Percentiles rank a stretch among this genome's conserved stretches.
These are phyloP conservation scores for Noccaea caerulescens DNA, from an alignment of 345 rosid species.

Conservation along the genomic window DNA sequence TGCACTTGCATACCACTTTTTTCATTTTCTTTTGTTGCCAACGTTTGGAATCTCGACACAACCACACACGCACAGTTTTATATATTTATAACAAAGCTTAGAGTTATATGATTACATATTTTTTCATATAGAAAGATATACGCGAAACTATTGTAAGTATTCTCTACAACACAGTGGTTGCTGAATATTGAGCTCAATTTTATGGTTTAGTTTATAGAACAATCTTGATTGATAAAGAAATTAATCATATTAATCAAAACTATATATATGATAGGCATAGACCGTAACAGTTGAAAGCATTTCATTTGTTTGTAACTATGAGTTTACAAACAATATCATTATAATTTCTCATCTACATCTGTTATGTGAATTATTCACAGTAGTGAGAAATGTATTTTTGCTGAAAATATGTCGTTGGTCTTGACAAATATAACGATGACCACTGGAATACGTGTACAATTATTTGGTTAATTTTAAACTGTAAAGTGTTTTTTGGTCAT, in stretches of 20 bases:
- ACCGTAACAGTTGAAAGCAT: not conserved
- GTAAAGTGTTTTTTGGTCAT: too few species aligned
- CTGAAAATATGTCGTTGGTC: too few species aligned
- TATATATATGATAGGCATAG: slow-evolving; percentile 1
- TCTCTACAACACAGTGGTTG: slow-evolving; percentile 8
- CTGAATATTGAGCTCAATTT: slow-evolving; percentile 12
- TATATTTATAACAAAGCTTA: not conserved
- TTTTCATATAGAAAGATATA: not conserved
- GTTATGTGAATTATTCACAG: too few species aligned
- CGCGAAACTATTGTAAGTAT: not conserved
- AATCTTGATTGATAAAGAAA: slow-evolving; percentile 17
- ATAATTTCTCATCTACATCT: not conserved
- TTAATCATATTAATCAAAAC: not conserved
- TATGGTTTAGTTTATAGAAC: slow-evolving; percentile 21
- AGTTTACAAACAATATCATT: too few species aligned
- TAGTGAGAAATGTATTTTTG: too few species aligned
- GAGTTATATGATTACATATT: not conserved
- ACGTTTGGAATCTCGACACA: slow-evolving; percentile 28
- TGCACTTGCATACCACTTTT: slow-evolving; percentile 29
- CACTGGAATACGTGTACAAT: too few species aligned
- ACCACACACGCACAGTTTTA: not conserved
- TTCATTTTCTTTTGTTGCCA: slow-evolving; percentile 6
- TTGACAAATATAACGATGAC: too few species aligned
- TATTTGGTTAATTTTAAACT: too few species aligned
- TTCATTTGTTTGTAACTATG: too few species aligned